A percentile compares a stretch with the other conserved stretches of the same genome.
These are phyloP conservation scores for Nemania diffusa DNA, from an alignment of 2,329 filamentous ascomycete species.

Conservation along the genomic window DNA sequence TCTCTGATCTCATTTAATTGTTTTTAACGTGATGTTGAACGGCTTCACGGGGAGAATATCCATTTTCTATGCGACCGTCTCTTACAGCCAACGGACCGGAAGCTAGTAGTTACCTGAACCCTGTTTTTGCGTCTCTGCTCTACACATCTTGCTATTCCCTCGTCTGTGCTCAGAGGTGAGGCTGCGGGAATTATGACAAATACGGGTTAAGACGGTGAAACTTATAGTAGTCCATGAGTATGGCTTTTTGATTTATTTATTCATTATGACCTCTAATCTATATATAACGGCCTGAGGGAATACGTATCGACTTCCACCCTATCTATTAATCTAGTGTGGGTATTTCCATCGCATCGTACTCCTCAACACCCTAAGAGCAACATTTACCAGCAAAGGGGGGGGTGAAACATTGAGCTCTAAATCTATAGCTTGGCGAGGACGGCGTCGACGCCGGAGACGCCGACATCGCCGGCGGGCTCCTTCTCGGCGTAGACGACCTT, in stretches of 20 bases:
- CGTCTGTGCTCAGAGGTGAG: not conserved
- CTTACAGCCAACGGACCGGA: not conserved
- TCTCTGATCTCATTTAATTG: conserved; percentile 39
- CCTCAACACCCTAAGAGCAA: not conserved
- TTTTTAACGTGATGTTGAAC: conserved; percentile 12
- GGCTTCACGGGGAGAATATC: too few species aligned
- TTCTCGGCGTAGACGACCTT: conserved; percentile 84
- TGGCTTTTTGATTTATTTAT: conserved; percentile 15
- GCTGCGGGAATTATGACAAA: not conserved
- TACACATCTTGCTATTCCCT: not conserved
- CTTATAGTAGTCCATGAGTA: not conserved
- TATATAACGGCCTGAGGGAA: conserved; percentile 1
- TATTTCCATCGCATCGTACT: not conserved
- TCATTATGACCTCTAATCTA: conserved; percentile 22
- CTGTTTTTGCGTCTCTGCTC: too few species aligned
- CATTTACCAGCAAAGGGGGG: not conserved
- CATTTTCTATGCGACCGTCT: not conserved
- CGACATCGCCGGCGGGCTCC: conserved; percentile 63
- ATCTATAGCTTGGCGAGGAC: conserved; percentile 64
- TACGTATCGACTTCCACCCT: not conserved
- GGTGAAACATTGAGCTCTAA: not conserved
- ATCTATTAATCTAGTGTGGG: not conserved
- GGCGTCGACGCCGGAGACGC: conserved; percentile 62
- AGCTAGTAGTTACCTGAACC: not conserved
- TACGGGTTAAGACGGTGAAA: not conserved